phyloP scores from a whole-genome alignment of 257 asterid genomes.

The Fraxinus anomala region DNA sequence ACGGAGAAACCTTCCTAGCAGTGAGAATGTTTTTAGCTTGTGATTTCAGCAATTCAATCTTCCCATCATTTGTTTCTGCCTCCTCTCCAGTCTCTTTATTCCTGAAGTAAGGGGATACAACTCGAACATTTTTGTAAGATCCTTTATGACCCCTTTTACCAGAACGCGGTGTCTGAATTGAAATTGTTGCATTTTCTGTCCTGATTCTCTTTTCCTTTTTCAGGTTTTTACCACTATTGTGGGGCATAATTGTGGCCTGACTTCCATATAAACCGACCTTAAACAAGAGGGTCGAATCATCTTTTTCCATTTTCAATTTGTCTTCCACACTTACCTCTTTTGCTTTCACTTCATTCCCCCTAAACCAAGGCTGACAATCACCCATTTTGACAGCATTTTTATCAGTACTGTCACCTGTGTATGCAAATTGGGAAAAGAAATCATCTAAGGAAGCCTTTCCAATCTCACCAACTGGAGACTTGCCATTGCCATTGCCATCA shows the following conservation, averaged over 20 bases:
- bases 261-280: constrained; percentile 16
- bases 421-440: constrained; percentile 26
- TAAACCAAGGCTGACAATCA: constrained; percentile 1
- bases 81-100: constrained; percentile 24
- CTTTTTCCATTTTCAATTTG: constrained; percentile 7
- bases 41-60: constrained; percentile 5
- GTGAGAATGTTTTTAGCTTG: constrained; percentile 7
- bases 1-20: constrained; percentile 37
- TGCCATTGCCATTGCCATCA: background rate
- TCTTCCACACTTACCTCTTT: background rate
- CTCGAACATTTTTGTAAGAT: constrained; percentile 29
- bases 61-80: constrained; percentile 12
- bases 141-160: constrained; percentile 15
- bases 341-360: constrained; percentile 10
- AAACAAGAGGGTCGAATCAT: background rate
- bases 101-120: constrained; percentile 57
- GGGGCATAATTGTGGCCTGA: background rate
- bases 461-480: constrained; percentile 4
- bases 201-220: constrained; percentile 12
- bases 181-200: background rate
- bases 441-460: constrained; percentile 33
- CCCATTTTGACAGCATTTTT: constrained; percentile 8
- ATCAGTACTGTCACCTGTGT: constrained; percentile 31
- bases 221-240: constrained; percentile 11
- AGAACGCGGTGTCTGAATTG: constrained; percentile 3